A percentile compares a stretch with the other conserved stretches of the same genome.
These are phyloP conservation scores for Pythium brassicae DNA, from an alignment of 352 stramenopile genomes.

Conservation along the genomic window DNA sequence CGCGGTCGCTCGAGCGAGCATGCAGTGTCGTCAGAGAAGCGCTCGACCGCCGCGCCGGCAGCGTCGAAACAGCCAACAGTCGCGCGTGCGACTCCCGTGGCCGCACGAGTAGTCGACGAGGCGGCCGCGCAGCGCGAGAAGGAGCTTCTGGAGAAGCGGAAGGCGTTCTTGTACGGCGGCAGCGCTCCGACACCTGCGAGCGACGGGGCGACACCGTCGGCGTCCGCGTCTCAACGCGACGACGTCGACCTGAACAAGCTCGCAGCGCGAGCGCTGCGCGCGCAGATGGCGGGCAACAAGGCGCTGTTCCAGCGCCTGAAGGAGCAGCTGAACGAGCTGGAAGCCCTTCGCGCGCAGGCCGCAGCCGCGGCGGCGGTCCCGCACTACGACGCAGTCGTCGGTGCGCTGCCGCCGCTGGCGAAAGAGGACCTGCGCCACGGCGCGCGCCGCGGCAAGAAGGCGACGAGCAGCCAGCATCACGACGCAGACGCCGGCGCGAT, in stretches of 20 bases:
- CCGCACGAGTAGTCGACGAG: conserved; percentile 16
- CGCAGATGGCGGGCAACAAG: conserved; percentile 83
- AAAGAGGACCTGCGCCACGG: conserved; percentile 63
- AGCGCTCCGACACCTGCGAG: not conserved
- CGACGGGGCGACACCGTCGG: not conserved
- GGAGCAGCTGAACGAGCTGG: conserved; percentile 76
- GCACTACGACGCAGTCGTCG: conserved; percentile 53
- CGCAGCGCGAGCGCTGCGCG: conserved; percentile 64
- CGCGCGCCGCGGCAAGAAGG: conserved; percentile 62
- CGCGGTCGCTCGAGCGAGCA: not conserved
- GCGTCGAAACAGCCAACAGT: conserved; percentile 10
- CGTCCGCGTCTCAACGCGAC: conserved; percentile 13
- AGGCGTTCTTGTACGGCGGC: conserved; percentile 64
- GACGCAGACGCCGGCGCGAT: conserved; percentile 7
- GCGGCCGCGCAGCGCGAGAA: conserved; percentile 26
- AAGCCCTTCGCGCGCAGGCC: conserved; percentile 48
- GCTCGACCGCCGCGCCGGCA: not conserved
- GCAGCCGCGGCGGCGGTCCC: conserved; percentile 36
- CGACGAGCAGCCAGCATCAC: conserved; percentile 5
- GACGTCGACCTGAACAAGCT: conserved; percentile 74
- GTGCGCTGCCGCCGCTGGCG: conserved; percentile 61
- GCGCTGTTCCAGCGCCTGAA: conserved; percentile 69
- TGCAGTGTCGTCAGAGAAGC: conserved; percentile 1
- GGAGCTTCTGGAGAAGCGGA: conserved; percentile 40
- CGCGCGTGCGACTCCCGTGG: not conserved